These are phyloP conservation scores for Geotrichum aggregatum DNA, from an alignment of 1,139 yeast genomes.

Conservation along the genomic window DNA sequence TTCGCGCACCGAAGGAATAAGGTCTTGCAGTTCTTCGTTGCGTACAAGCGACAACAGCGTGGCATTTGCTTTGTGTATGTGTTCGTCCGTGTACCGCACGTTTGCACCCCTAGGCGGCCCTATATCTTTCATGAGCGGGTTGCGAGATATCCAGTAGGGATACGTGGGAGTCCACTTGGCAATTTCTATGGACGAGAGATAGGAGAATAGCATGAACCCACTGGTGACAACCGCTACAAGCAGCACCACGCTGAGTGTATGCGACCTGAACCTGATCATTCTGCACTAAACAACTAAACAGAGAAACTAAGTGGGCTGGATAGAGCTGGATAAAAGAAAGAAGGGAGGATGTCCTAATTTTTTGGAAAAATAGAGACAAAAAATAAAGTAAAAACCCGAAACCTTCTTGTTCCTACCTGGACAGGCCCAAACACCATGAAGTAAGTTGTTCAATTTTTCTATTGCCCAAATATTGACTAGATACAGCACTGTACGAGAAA, in stretches of 20 bases:
- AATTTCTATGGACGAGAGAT: conserved; percentile 14
- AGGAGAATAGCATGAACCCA: background rate
- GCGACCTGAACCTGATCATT: conserved; percentile 14
- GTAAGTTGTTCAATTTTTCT: conserved; percentile 5
- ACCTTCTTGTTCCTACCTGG: no score
- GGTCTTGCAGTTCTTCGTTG: conserved; percentile 52
- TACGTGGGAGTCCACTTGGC: conserved; percentile 29
- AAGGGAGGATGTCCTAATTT: no score
- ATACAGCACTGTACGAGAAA: conserved; percentile 36
- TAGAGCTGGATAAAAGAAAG: background rate
- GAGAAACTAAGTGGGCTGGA: background rate
- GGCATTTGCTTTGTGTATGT: conserved; percentile 59
- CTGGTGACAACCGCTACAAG: background rate
- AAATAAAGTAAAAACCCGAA: no score
- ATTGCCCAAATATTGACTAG: background rate
- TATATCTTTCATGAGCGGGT: conserved; percentile 28
- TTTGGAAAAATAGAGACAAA: no score
- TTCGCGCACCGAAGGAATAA: conserved; percentile 53
- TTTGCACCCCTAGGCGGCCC: conserved; percentile 24
- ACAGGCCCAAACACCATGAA: background rate
- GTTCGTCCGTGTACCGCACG: conserved; percentile 3
- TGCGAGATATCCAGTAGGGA: conserved; percentile 29
- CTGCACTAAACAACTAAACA: no score
- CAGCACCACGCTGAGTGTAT: conserved; percentile 3
- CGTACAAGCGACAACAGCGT: conserved; percentile 68